phyloP scores from a whole-genome alignment of 2,329 filamentous ascomycete genomes.

The Myriosclerotinia curreyana region DNA sequence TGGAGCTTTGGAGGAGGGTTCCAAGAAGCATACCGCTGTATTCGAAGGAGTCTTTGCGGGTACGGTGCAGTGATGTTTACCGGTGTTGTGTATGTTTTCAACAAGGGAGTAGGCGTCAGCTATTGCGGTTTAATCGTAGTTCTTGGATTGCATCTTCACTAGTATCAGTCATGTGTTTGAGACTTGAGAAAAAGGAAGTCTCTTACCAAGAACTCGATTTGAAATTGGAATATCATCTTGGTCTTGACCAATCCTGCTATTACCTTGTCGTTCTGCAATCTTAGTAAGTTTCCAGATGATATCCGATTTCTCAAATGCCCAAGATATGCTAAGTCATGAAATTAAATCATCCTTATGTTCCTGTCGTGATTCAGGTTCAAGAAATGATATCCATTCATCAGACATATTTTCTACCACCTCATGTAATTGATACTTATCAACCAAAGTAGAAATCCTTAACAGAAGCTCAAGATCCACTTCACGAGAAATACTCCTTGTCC shows the following conservation, averaged over 20 bases:
- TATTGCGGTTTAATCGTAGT: slow-evolving; percentile 11
- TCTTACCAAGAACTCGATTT: slow-evolving; percentile 17
- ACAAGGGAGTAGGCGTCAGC: slow-evolving; percentile 6
- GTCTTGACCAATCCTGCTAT: slow-evolving; percentile 10
- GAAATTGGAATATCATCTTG: slow-evolving; percentile 17
- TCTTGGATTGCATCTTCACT: slow-evolving; percentile 15
- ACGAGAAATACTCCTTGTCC: background rate
- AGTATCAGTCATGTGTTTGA: background rate
- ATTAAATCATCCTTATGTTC: background rate
- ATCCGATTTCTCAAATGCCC: slow-evolving; percentile 14
- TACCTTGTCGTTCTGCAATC: slow-evolving; percentile 15
- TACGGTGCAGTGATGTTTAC: slow-evolving; percentile 11
- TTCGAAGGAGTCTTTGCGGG: background rate
- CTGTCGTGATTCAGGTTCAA: background rate
- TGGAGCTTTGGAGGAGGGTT: slow-evolving; percentile 11
- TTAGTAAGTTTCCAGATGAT: slow-evolving; percentile 14
- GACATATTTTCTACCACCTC: slow-evolving; percentile 18
- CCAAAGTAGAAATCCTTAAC: slow-evolving; percentile 15
- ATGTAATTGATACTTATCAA: slow-evolving; percentile 21
- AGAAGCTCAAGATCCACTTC: background rate
- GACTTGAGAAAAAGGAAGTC: background rate
- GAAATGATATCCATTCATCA: slow-evolving; percentile 13
- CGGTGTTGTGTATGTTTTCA: slow-evolving; percentile 2
- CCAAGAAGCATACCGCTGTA: slow-evolving; percentile 15
- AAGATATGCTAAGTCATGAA: slow-evolving; percentile 18